phyloP scores from a whole-genome alignment of 768 basidiomycete genomes.

The Leccinum broughii region DNA sequence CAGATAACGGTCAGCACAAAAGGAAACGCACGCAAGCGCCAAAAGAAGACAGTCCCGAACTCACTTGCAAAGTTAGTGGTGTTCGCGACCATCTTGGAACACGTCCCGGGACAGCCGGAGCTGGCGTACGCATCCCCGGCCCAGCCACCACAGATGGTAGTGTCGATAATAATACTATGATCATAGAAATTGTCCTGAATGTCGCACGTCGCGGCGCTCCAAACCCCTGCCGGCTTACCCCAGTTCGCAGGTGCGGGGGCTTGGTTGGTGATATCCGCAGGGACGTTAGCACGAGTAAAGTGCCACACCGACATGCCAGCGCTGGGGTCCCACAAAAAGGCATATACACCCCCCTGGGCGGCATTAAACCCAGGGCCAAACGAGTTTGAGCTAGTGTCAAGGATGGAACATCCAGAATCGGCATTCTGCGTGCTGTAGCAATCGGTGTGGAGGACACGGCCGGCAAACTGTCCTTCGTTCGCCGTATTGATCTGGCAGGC shows the following conservation, averaged over 20 bases:
- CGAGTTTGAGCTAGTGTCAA: slow-evolving; percentile 39
- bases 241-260: slow-evolving; percentile 48
- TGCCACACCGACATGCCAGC: slow-evolving; percentile 55
- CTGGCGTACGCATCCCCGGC: slow-evolving; percentile 20
- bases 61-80: slow-evolving; percentile 52
- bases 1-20: neutral
- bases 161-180: slow-evolving; percentile 45
- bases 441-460: slow-evolving; percentile 18
- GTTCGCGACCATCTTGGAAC: slow-evolving; percentile 49
- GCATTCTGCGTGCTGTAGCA: slow-evolving; percentile 42
- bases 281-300: slow-evolving; percentile 52
- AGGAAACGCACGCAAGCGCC: slow-evolving; percentile 6
- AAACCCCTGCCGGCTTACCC: slow-evolving; percentile 54
- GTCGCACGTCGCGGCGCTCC: slow-evolving; percentile 47
- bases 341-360: slow-evolving; percentile 54
- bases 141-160: slow-evolving; percentile 36
- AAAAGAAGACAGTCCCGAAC: slow-evolving; percentile 8
- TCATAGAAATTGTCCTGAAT: slow-evolving; percentile 49
- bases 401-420: slow-evolving; percentile 53
- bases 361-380: slow-evolving; percentile 39
- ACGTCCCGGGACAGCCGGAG: slow-evolving; percentile 44
- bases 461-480: slow-evolving; percentile 27
- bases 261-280: slow-evolving; percentile 45
- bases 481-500: slow-evolving; percentile 24
- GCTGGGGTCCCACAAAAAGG: slow-evolving; percentile 48